These are phyloP conservation scores for Protomyces pachydermus DNA, from an alignment of 1,139 yeast genomes.

Conservation along the genomic window DNA sequence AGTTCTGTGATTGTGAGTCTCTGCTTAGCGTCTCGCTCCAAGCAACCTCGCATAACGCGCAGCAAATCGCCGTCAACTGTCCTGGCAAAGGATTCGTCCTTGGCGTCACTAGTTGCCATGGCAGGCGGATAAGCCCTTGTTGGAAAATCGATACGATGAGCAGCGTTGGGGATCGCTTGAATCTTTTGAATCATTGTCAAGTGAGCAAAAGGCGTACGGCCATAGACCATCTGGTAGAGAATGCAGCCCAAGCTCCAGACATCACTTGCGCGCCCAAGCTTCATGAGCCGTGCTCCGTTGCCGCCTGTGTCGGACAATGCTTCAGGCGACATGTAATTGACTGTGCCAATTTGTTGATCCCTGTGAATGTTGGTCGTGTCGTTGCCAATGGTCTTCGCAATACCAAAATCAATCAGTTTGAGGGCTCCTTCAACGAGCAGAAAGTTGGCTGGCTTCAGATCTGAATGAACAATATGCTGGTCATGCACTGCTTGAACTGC, in stretches of 20 bases:
- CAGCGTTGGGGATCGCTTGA: constrained; percentile 81
- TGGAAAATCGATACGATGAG: constrained; percentile 69
- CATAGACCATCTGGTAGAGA: constrained; percentile 90
- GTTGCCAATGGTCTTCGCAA: constrained; percentile 90
- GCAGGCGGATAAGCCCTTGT: constrained; percentile 34
- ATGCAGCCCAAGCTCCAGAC: constrained; percentile 98
- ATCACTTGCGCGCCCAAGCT: constrained; percentile 92
- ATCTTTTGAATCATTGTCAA: constrained; percentile 75
- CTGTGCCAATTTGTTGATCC: constrained; percentile 90
- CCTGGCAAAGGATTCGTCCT: not conserved
- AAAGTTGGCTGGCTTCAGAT: constrained; percentile 92
- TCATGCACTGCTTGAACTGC: constrained; percentile 86
- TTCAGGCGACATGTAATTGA: constrained; percentile 98
- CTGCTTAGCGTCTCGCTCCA: constrained; percentile 63
- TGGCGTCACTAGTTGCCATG: not conserved
- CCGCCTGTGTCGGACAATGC: constrained; percentile 62
- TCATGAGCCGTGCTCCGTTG: constrained; percentile 54
- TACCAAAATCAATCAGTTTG: constrained; percentile 92
- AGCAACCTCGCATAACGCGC: constrained; percentile 67
- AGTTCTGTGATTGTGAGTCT: constrained; percentile 65
- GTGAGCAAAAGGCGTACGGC: constrained; percentile 82
- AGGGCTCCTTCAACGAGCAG: constrained; percentile 76
- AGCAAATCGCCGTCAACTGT: constrained; percentile 67
- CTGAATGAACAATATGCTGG: constrained; percentile 88
- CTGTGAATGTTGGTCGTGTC: constrained; percentile 86